Conservation (phyloP, 2,329 filamentous ascomycete genomes). For the Xylaria arbuscula region DNA sequence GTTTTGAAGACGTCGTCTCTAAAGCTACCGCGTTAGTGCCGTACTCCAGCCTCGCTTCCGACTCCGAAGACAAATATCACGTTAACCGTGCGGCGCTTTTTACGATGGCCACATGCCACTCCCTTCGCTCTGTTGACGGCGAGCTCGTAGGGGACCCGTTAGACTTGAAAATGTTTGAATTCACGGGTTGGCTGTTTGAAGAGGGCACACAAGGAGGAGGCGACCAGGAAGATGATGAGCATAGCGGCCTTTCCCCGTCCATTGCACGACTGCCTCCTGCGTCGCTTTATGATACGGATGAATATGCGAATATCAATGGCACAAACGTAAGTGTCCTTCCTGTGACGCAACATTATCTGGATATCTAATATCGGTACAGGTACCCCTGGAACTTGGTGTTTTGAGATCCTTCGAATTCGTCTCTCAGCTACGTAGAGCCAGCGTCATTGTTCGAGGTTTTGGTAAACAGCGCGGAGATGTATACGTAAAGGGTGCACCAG, state of each 20-base stretch:
- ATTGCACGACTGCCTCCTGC: constrained; percentile 82
- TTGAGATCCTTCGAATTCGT: constrained; percentile 94
- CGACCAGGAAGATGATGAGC: constrained; percentile 77
- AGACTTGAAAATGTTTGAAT: constrained; percentile 98
- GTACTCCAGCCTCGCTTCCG: constrained; percentile 46
- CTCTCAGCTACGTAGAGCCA: constrained; percentile 89
- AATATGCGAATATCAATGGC: constrained; percentile 45
- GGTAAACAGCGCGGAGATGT: constrained; percentile 85
- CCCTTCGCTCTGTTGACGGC: constrained; percentile 84
- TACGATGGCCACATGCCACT: constrained; percentile 98
- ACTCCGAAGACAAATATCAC: constrained; percentile 50
- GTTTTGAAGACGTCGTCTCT: constrained; percentile 81
- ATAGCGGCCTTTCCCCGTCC: constrained; percentile 82
- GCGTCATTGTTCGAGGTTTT: constrained; percentile 90
- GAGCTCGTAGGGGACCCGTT: constrained; percentile 93
- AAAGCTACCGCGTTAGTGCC: constrained; percentile 71
- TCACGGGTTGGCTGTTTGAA: constrained; percentile 91
- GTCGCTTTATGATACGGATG: constrained; percentile 60
- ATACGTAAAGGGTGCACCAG: constrained; percentile 96
- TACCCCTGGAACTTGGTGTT: constrained; percentile 85
- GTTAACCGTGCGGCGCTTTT: constrained; percentile 75
- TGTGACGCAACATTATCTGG: not conserved
- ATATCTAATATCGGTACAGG: constrained; percentile 48
- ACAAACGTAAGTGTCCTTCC: constrained; percentile 44
- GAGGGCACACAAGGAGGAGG: constrained; percentile 79